These are phyloP conservation scores for Lachnum nothofagi DNA, from an alignment of 2,329 filamentous ascomycete genomes.

Conservation along the genomic window DNA sequence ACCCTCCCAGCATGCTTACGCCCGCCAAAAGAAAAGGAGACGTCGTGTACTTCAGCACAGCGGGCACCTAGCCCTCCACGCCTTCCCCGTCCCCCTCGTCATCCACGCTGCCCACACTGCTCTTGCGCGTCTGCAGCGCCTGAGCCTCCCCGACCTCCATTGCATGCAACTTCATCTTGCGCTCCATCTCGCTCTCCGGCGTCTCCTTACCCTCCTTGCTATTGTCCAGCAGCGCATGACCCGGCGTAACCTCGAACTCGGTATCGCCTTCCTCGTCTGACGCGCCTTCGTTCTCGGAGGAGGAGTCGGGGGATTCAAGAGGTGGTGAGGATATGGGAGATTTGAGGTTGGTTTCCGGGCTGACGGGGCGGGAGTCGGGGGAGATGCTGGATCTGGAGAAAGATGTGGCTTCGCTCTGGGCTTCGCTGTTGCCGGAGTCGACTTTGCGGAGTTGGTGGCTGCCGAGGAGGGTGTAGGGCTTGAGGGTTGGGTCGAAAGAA, in stretches of 20 bases:
- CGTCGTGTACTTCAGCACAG: no score
- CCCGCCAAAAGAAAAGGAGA: no score
- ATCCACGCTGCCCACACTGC: constrained; percentile 22
- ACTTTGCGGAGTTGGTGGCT: constrained; percentile 20
- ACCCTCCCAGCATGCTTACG: no score
- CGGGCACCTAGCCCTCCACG: no score
- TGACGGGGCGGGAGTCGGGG: constrained; percentile 32
- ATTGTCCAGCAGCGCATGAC: constrained; percentile 23
- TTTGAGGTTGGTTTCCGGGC: constrained; percentile 38
- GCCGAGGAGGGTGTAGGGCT: constrained; percentile 42
- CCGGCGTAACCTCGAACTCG: constrained; percentile 32
- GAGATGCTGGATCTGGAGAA: constrained; percentile 22
- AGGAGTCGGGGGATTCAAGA: constrained; percentile 30
- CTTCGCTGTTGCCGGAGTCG: constrained; percentile 26
- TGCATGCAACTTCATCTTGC: constrained; percentile 51
- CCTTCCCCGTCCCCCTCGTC: no score
- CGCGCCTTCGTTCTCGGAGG: constrained; percentile 34
- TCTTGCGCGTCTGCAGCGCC: constrained; percentile 37
- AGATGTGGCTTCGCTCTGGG: constrained; percentile 20
- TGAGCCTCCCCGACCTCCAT: constrained; percentile 57
- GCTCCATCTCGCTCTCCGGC: constrained; percentile 20
- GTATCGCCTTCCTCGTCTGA: constrained; percentile 33
- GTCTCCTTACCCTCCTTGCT: constrained; percentile 10
- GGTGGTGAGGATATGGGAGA: constrained; percentile 36
- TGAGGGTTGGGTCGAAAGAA: constrained; percentile 59